phyloP scores from a whole-genome alignment of 108 stramenopile genomes.

The Aureococcus anophagefferens region DNA sequence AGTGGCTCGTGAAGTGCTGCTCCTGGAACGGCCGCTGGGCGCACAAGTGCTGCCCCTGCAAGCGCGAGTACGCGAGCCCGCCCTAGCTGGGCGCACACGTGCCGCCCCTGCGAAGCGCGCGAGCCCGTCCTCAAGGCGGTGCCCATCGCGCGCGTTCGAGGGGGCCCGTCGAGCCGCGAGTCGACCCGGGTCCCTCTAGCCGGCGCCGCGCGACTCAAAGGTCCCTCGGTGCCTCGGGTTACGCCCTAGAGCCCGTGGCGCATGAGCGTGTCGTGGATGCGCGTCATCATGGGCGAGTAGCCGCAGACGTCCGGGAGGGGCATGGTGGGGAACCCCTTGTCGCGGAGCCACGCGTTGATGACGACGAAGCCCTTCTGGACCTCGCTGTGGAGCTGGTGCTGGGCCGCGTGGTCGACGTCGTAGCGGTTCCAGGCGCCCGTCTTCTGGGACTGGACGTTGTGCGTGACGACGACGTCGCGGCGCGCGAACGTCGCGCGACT shows the following conservation, averaged over 20 bases:
- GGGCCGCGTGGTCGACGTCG: slow-evolving; percentile 7
- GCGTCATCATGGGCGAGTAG: slow-evolving; percentile 4
- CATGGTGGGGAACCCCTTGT: not conserved
- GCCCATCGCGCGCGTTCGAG: too few relatives aligned
- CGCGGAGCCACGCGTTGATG: slow-evolving; percentile 9
- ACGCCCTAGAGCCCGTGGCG: not conserved
- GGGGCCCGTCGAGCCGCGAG: too few relatives aligned
- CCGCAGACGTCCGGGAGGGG: slow-evolving; percentile 12
- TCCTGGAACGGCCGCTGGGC: too few relatives aligned
- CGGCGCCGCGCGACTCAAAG: too few relatives aligned
- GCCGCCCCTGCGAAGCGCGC: too few relatives aligned
- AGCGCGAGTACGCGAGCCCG: too few relatives aligned
- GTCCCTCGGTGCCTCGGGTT: too few relatives aligned
- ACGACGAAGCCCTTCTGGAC: slow-evolving; percentile 4
- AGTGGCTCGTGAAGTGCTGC: too few relatives aligned
- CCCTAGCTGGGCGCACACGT: too few relatives aligned
- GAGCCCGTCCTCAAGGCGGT: too few relatives aligned
- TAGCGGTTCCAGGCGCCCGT: slow-evolving; percentile 11
- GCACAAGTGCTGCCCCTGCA: too few relatives aligned
- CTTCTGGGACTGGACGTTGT: slow-evolving; percentile 20
- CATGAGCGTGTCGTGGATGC: not conserved
- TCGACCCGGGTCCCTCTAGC: too few relatives aligned
- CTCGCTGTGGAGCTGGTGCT: not conserved
- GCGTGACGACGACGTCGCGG: slow-evolving; percentile 9
- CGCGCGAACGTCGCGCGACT: slow-evolving; percentile 1